Conservation (phyloP, 2,329 filamentous ascomycete genomes). For the Endoconidiophora laricicola region DNA sequence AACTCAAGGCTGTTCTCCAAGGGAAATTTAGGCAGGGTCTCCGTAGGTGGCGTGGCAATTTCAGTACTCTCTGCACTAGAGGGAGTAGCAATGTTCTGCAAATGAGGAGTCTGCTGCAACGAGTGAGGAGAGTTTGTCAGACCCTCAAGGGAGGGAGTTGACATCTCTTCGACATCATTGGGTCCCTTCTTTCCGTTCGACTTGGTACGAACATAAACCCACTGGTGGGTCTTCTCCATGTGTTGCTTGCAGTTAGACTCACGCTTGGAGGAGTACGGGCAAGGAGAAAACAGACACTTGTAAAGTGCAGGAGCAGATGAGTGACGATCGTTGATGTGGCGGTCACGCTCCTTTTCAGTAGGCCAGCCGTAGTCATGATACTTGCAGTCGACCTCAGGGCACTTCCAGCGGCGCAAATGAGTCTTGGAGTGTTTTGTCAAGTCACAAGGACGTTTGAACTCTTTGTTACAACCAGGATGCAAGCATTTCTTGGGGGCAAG, state of each 20-base stretch:
- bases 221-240: slow-evolving; percentile 93
- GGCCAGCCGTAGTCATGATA: slow-evolving; percentile 85
- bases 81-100: slow-evolving; percentile 46
- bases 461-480: slow-evolving; percentile 63
- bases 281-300: slow-evolving; percentile 67
- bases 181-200: slow-evolving; percentile 56
- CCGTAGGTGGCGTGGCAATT: slow-evolving; percentile 39
- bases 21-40: slow-evolving; percentile 22
- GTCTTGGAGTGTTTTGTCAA: slow-evolving; percentile 97
- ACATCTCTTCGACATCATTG: neutral
- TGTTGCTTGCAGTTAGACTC: slow-evolving; percentile 97
- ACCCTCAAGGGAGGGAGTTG: slow-evolving; percentile 13
- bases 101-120: slow-evolving; percentile 38
- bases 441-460: slow-evolving; percentile 94
- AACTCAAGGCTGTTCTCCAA: slow-evolving; percentile 26
- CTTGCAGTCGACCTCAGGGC: slow-evolving; percentile 65
- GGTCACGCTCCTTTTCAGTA: slow-evolving; percentile 92
- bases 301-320: slow-evolving; percentile 63
- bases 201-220: slow-evolving; percentile 83
- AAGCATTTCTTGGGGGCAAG: slow-evolving; percentile 64
- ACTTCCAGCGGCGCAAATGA: slow-evolving; percentile 93
- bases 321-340: slow-evolving; percentile 94
- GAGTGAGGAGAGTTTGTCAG: slow-evolving; percentile 28
- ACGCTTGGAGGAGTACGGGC: slow-evolving; percentile 87
- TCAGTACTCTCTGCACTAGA: slow-evolving; percentile 30